Base-by-base conservation (phyloP, 176 grass and related monocot genomes). In the Paspalum vaginatum region DNA sequence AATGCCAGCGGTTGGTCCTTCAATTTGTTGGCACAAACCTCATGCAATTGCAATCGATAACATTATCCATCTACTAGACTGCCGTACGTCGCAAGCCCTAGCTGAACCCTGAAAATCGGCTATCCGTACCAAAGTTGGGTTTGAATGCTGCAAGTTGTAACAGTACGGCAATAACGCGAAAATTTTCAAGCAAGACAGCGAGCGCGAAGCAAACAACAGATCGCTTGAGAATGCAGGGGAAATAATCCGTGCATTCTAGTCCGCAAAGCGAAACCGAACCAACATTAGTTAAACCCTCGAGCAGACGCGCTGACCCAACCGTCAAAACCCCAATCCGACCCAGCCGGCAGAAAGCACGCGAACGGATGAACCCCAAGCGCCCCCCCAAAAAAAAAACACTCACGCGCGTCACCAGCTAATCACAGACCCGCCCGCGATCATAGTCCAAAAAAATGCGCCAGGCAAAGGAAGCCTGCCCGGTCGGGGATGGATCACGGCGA, bases 281-380 rank as follows among this genome's bases (percentile, higher is more conserved):
- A 51, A 17, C 37, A 4, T 15, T 25, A 66, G 22, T 27, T 66
- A 73, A 79, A 78, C 68, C 74, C 41, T 65, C 16, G 11, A 42
- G 40, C 25, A 6, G 55, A 65, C 60, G 12, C 44, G 46, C 57
- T 10, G 13, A 83, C 13, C 39, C 24, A n/a, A 20, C 9, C 25
- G n/a, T 44, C 68, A 54, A 77, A 70, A 70, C 40, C 74, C 59
- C 74, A 74, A 73, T 13, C 58, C 4, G 46, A 67, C 27, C 61
- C 80, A 43, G 18, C 16, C 50, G 22, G 2, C 25, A 11, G 1
- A 21, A 27, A 49, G 26, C 43, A 66, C 50, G 21, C 17, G 11
- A 57, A 58, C 43, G 53, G 59, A 64, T 64, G 26, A 47, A 46
- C 43, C 25, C 32, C 32, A 32, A 32, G 3, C n/a, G 32, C 32